Percentiles rank a stretch among this genome's conserved stretches.
Conservation (phyloP, 148 eudicot genomes). For the Amaranthus hypochondriacus region DNA sequence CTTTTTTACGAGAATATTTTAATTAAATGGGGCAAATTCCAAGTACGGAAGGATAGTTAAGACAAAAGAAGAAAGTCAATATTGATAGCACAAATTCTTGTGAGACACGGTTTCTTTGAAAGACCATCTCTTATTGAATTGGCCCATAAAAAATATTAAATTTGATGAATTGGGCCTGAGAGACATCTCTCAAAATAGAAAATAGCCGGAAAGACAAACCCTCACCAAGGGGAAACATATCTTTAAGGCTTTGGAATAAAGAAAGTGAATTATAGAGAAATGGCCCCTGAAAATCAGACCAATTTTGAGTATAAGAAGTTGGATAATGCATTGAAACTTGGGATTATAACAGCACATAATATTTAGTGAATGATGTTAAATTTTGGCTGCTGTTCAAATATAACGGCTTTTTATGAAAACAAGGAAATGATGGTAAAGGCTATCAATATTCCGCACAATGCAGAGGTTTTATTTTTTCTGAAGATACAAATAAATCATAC, state of each 20-base stretch:
- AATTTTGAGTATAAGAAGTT: neutral
- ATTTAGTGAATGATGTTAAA: neutral
- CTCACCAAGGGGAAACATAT: constrained; percentile 13
- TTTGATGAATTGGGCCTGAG: too few relatives aligned
- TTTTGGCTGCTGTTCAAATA: constrained; percentile 25
- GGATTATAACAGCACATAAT: constrained; percentile 12
- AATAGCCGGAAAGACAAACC: constrained; percentile 10
- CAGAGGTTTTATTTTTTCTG: too few relatives aligned
- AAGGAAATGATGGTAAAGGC: neutral
- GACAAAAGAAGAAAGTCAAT: neutral
- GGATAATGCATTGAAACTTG: constrained; percentile 15
- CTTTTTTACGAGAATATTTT: too few relatives aligned
- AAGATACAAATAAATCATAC: too few relatives aligned
- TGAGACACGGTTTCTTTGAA: too few relatives aligned
- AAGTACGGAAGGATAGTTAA: too few relatives aligned
- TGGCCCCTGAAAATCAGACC: constrained; percentile 15
- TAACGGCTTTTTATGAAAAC: constrained; percentile 8
- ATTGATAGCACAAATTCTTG: too few relatives aligned
- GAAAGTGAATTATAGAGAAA: neutral
- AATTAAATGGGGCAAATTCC: too few relatives aligned
- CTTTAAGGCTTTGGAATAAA: neutral
- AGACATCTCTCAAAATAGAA: too few relatives aligned
- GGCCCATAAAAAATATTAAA: too few relatives aligned
- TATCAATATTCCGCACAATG: too few relatives aligned
- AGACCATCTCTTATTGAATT: too few relatives aligned